Base-by-base conservation (phyloP, 1,139 yeast genomes). In the Nakaseomyces delphensis region DNA sequence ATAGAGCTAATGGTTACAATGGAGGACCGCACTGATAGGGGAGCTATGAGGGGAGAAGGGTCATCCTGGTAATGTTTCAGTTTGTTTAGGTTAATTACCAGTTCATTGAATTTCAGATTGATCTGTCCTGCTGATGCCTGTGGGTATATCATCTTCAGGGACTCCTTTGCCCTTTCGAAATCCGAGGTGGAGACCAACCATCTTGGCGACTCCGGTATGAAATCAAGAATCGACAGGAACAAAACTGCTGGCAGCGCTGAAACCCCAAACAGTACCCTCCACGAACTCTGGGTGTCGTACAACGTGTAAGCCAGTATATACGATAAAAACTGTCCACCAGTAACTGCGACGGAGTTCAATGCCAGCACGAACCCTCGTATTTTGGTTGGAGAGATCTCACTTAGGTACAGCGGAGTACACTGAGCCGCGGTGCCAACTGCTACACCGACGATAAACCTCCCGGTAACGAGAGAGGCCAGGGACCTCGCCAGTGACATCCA, bases 191-290 rank as follows among this genome's bases (percentile, higher is more conserved):
- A 59, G 9, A 75, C 64, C 29, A 74, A 61, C 68, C 69, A 76
- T 43, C 83, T 63, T 2, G 83, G 83, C 3, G 79, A 71, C 52
- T 78, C 83, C 1, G 83, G 83, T 19, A 77, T 66, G 45, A 70
- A 65, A 37, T 63, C 65, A 19, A 69, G 56, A 10, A 60, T 43
- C 3, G 60, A 35, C 5, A 70, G 48, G 40, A 69, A 67, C 9
- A 66, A 4, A 2, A 63, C 19, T 2, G 74, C 69, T 1, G 74
- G 74, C 1, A 69, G 21, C 0, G 65, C 65, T 10, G 73, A 64
- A 4, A 68, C 16, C 3, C 64, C 62, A 38, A 71, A 63, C 52
- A 71, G 60, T 27, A 57, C 52, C 44, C 76, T 59, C 76, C 76
- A 71, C 11, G 70, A 66, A 30, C 58, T 47, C 3, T 45, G 44